Conservation (phyloP, 208 protist genomes). For the Angomonas deanei region DNA sequence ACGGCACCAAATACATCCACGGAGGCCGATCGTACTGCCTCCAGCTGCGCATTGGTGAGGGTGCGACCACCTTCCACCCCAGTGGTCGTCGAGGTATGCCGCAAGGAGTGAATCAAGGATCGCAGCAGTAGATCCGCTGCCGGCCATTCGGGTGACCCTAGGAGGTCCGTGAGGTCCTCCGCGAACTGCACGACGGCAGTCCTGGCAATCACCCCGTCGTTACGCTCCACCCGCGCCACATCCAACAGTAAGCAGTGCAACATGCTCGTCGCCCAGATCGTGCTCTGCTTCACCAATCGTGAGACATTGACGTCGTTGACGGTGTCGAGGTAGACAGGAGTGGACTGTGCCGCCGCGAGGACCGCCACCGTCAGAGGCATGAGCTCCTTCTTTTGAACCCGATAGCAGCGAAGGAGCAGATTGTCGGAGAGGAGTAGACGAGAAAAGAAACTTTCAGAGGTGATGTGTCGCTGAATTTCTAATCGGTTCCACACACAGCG, state of each 20-base stretch:
- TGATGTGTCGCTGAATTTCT: constrained; percentile 29
- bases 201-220: constrained; percentile 31
- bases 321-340: constrained; percentile 18
- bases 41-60: constrained; percentile 3
- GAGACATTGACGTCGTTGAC: constrained; percentile 13
- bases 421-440: constrained; percentile 34
- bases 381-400: constrained; percentile 27
- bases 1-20: constrained; percentile 65
- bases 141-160: constrained; percentile 69
- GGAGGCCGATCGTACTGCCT: constrained; percentile 32
- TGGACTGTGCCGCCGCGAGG: constrained; percentile 71
- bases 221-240: constrained; percentile 14
- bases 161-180: constrained; percentile 69
- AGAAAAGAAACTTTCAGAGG: constrained; percentile 41
- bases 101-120: constrained; percentile 30
- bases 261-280: constrained; percentile 36
- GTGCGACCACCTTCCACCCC: neutral
- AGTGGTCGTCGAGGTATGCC: constrained; percentile 21
- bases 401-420: constrained; percentile 31
- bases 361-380: constrained; percentile 63
- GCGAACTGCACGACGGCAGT: constrained; percentile 33
- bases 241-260: constrained; percentile 33
- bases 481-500: constrained; percentile 67
- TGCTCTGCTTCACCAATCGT: constrained; percentile 56
- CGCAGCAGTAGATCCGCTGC: constrained; percentile 69